Conservation (phyloP, 768 basidiomycete species). For the Tephrocybe sp. region DNA sequence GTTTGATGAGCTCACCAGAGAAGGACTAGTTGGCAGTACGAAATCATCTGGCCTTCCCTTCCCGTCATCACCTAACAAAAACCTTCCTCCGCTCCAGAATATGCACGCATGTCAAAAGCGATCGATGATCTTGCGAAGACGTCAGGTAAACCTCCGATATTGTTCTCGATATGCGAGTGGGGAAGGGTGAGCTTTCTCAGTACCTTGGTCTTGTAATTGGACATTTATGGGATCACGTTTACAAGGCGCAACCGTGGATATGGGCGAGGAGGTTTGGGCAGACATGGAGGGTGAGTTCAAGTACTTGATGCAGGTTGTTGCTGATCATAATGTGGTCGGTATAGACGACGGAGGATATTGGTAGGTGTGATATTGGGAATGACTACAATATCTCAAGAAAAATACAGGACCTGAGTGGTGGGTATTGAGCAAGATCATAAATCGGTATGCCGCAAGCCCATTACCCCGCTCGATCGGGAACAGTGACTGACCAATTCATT, state of each 20-base stretch:
- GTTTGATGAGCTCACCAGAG: constrained; percentile 52
- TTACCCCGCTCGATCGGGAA: background rate
- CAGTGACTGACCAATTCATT: background rate
- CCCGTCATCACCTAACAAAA: too few species aligned
- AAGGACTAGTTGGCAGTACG: constrained; percentile 56
- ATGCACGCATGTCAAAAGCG: constrained; percentile 61
- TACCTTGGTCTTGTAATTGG: background rate
- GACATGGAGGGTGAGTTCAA: constrained; percentile 55
- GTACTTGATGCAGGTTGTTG: background rate
- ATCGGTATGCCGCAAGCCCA: constrained; percentile 48
- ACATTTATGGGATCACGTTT: background rate
- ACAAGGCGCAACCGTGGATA: constrained; percentile 56
- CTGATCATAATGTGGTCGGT: background rate
- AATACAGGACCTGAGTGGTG: constrained; percentile 41
- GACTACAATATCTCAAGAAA: background rate
- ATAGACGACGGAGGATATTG: constrained; percentile 55
- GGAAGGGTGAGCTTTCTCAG: constrained; percentile 44
- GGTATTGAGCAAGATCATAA: constrained; percentile 56
- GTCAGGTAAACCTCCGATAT: constrained; percentile 47
- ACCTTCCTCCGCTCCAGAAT: constrained; percentile 31
- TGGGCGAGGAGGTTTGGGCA: constrained; percentile 49
- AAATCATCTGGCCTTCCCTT: too few species aligned
- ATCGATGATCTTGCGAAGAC: constrained; percentile 45
- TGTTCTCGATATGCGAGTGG: constrained; percentile 69
- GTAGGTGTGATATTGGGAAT: background rate